These are phyloP conservation scores for Papiliotrema nemorosa DNA, from an alignment of 1,284 basidiomycete genomes.

Conservation along the genomic window DNA sequence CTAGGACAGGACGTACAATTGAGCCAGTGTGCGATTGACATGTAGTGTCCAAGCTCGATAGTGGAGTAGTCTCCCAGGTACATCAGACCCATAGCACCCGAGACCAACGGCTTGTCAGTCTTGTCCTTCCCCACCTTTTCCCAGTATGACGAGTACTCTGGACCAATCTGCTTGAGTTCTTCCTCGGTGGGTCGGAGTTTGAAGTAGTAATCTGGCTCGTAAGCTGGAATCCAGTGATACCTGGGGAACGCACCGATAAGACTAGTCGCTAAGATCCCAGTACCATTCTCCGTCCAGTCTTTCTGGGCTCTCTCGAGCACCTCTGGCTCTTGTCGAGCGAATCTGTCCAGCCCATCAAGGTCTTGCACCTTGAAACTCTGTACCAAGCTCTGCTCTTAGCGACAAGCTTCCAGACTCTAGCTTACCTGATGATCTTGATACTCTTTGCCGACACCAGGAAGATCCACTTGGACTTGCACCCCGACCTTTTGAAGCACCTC, in stretches of 20 bases:
- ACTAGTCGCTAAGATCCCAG: conserved; percentile 13
- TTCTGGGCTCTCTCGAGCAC: background rate
- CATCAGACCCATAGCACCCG: conserved; percentile 11
- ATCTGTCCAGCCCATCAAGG: background rate
- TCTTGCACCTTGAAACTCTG: conserved; percentile 1
- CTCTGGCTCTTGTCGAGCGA: background rate
- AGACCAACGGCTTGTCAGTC: conserved; percentile 16
- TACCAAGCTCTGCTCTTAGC: background rate
- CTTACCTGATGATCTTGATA: conserved; percentile 9
- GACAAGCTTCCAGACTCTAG: background rate
- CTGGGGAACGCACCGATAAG: conserved; percentile 10
- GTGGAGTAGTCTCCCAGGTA: conserved; percentile 10
- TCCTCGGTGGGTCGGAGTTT: conserved; percentile 16
- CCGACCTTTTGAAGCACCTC: background rate
- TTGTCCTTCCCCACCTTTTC: conserved; percentile 7
- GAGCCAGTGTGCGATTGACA: conserved; percentile 15
- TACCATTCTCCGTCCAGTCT: conserved; percentile 9
- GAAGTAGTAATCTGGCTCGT: conserved; percentile 12
- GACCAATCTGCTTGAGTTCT: conserved; percentile 16
- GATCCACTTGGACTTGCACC: conserved; percentile 5
- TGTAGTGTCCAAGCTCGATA: conserved; percentile 13
- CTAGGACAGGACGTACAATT: conserved; percentile 13
- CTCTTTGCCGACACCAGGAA: conserved; percentile 10
- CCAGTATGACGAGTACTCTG: conserved; percentile 13
- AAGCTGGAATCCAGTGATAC: background rate